phyloP scores from a whole-genome alignment of 2,329 filamentous ascomycete species.

The Incumbomyces delicatus region DNA sequence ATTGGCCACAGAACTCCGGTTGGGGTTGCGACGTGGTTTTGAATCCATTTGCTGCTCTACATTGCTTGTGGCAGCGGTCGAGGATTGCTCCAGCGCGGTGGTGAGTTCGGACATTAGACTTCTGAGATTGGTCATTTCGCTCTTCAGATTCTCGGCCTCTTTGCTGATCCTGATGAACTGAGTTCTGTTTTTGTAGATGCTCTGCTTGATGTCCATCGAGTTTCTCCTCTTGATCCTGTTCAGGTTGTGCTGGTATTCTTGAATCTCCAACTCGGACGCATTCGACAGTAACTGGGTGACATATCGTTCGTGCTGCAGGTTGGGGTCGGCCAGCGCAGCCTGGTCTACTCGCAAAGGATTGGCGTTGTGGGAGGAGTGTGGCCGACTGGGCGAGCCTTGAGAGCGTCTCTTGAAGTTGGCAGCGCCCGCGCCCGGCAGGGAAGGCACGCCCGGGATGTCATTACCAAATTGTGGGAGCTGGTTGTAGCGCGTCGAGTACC shows the following conservation, averaged over 20 bases:
- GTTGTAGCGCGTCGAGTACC: conserved; percentile 90
- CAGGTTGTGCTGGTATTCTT: conserved; percentile 66
- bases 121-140: conserved; percentile 83
- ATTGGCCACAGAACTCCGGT: conserved; percentile 79
- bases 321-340: conserved; percentile 68
- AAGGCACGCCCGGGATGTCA: conserved; percentile 61
- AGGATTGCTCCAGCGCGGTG: conserved; percentile 45
- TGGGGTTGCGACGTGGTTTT: conserved; percentile 51
- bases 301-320: conserved; percentile 67
- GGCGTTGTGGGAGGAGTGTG: conserved; percentile 38
- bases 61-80: conserved; percentile 20
- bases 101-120: conserved; percentile 91
- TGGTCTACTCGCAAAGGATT: conserved; percentile 62
- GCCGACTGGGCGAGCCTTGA: conserved; percentile 45
- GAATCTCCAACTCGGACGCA: conserved; percentile 78
- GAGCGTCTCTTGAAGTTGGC: conserved; percentile 40
- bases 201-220: conserved; percentile 78
- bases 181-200: conserved; percentile 90
- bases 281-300: conserved; percentile 62
- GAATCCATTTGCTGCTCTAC: conserved; percentile 43
- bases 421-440: conserved; percentile 40
- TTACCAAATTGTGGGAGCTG: conserved; percentile 62
- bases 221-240: conserved; percentile 69
- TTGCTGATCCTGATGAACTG: conserved; percentile 99
- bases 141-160: conserved; percentile 94